Base-by-base conservation (phyloP, 768 basidiomycete genomes). In the Rhodotorula graminis region DNA sequence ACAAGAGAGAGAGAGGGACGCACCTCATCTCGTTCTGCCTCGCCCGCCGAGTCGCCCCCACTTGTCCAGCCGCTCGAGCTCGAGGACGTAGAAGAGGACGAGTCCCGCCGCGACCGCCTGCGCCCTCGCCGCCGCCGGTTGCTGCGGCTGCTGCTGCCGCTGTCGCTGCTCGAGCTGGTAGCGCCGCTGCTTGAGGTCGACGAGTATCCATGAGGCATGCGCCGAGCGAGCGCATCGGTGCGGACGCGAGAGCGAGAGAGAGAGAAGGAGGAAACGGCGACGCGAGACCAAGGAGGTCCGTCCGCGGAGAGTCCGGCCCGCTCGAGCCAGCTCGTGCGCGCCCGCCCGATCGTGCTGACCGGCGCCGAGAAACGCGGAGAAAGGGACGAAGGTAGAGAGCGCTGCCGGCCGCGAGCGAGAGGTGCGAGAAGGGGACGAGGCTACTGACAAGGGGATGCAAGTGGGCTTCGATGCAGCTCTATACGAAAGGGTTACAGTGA, bases 401-500 rank as follows among this genome's bases (percentile, higher is more conserved):
- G n/a, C n/a, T n/a, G n/a, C n/a, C n/a, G 42, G 42, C 9, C 42
- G 11, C 44, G 44, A 46, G 11, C 5, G 44, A 5, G 49, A 49
- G n/a, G n/a, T n/a, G n/a, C n/a, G n/a, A n/a, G n/a, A n/a, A n/a
- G n/a, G n/a, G n/a, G 47, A 49, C 47, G 47, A 19, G 16, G 10
- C 19, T 16, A 21, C 2, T 10, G 14, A 5, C 21, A 3, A 15
- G 19, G 5, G 49, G 1, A 23, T 46, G 44, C 44, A 14, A 46
- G 44, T 5, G 44, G 3, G n/a, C 37, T 9, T 37, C 15, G 44
- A 14, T 46, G 44, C 44, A 46, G 44, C 2, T 12, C 44, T 50
- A 71, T 10, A 65, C 25, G 64, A 71, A 75, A 5, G 74, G 70
- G 50, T 64, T 72, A 59, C 65, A 68, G 5, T 37, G 53, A n/a